Percentiles rank a stretch among this genome's conserved stretches.
These are phyloP conservation scores for Claviceps sp. DNA, from an alignment of 2,329 filamentous ascomycete genomes.

Conservation along the genomic window DNA sequence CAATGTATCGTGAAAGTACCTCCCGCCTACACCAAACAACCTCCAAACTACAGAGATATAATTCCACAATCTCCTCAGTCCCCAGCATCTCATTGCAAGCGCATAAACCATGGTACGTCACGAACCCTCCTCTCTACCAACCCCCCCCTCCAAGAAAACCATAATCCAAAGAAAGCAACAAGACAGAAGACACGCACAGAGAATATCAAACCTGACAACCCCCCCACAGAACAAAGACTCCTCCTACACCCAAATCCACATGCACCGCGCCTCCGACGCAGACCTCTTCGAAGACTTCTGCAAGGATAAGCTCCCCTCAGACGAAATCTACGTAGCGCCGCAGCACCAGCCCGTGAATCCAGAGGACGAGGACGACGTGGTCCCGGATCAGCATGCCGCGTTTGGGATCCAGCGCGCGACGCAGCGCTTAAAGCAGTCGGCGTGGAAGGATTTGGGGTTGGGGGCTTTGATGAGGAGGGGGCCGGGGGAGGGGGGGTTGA, in stretches of 20 bases:
- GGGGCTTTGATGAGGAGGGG: conserved; percentile 54
- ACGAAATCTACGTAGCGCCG: conserved; percentile 71
- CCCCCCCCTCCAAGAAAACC: neutral
- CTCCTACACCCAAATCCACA: conserved; percentile 61
- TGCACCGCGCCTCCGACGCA: conserved; percentile 56
- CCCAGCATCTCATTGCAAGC: no score
- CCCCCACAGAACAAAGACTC: conserved; percentile 55
- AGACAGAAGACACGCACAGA: neutral
- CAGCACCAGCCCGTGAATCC: conserved; percentile 73
- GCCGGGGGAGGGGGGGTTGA: conserved; percentile 19
- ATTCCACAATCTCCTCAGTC: no score
- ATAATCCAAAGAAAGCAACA: neutral
- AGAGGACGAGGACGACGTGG: conserved; percentile 79
- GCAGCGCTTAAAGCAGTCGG: conserved; percentile 54
- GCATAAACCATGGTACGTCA: no score
- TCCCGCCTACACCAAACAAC: no score
- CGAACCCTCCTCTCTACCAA: neutral
- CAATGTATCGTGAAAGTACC: no score
- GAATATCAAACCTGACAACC: neutral
- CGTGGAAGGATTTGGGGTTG: conserved; percentile 71
- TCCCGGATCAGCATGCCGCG: conserved; percentile 76
- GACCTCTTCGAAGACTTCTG: conserved; percentile 70
- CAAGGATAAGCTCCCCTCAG: conserved; percentile 55
- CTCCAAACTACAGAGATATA: no score
- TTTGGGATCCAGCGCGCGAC: conserved; percentile 77